Base-by-base conservation (phyloP, 2,329 filamentous ascomycete genomes). In the Alternaria brassicae region DNA sequence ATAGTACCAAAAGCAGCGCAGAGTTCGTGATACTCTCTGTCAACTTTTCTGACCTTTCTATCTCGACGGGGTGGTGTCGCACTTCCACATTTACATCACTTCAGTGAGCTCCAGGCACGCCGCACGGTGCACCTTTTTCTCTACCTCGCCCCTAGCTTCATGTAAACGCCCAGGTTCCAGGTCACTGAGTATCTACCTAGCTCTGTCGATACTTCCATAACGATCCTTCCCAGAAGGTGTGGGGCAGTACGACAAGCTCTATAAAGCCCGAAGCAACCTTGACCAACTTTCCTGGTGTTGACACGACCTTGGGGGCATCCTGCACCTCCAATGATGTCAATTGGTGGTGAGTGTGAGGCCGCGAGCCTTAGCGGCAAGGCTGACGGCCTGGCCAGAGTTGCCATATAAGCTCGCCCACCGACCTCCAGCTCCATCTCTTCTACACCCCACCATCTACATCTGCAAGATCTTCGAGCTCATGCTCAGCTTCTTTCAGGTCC, bases 261-360 rank as follows among this genome's bases (percentile, higher is more conserved):
- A 19, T 32, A 37, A 30, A 15, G 48, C 37, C 34, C 37, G 17
- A 25, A 34, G 52, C 49, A 65, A 41, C 32, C 23, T 53, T 41
- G 32, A 51, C 59, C 36, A 51, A 58, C 19, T 65, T 59, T 54
- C 39, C 59, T 15, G 45, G 45, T 59, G 10, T 51, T 19, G 27
- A 56, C 45, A 48, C 50, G 32, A 44, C 55, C 39, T 23, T n/a
- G 21, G n/a, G 44, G 45, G 32, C 49, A 40, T 50, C 30, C 32
- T 56, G 41, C 36, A 60, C 34, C 30, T 21, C 40, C 23, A 19
- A 12, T 10, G 27, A 40, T 59, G 40, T 25, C 41, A 30, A 3
- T 9, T n/a, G 15, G 17, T 27, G 47, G 61, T 66, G 59, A 64
- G 48, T 9, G 32, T 48, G 49, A 36, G 37, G 44, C 34, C 12